Percentiles rank a stretch among this genome's conserved stretches.
Conservation (phyloP, 2,329 filamentous ascomycete species). For the Akanthomyces uredinophilus region DNA sequence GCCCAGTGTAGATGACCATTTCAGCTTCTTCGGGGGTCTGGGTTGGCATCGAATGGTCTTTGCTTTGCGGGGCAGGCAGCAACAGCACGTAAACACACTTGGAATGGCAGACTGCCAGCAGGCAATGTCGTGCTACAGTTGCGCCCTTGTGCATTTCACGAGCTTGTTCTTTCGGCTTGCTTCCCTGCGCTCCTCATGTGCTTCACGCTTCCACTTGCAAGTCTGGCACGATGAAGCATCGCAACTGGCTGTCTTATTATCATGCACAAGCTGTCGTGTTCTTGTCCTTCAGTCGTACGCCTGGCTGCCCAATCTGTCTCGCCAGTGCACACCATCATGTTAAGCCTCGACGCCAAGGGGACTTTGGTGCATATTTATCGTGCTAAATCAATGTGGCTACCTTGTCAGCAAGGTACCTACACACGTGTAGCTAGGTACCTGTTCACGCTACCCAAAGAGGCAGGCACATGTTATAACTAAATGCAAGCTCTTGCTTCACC, state of each 20-base stretch:
- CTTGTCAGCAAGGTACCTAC: neutral
- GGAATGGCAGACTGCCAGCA: neutral
- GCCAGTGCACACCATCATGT: neutral
- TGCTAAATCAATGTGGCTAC: neutral
- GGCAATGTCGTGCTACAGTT: neutral
- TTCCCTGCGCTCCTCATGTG: neutral
- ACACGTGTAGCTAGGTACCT: neutral
- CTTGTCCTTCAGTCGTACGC: neutral
- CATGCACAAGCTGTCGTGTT: neutral
- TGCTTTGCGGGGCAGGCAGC: no score
- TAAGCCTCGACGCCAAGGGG: no score
- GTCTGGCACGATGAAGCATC: neutral
- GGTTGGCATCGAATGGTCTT: neutral
- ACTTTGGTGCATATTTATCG: no score
- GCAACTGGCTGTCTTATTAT: neutral
- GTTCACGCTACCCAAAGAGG: neutral
- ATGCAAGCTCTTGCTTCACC: conserved; percentile 6
- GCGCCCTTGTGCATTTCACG: neutral
- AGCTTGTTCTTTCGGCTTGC: neutral
- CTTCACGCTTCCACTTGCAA: neutral
- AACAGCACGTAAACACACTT: no score
- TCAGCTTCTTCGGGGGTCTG: neutral
- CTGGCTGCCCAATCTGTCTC: conserved; percentile 11
- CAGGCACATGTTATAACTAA: conserved; percentile 4
- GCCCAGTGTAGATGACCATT: neutral